Evolutionary conservation across 305 asterid genomes (phyloP), one percentile per base, ranked within the genome.

Genomic region (Fraxinus xanthoxyloides): DNA sequence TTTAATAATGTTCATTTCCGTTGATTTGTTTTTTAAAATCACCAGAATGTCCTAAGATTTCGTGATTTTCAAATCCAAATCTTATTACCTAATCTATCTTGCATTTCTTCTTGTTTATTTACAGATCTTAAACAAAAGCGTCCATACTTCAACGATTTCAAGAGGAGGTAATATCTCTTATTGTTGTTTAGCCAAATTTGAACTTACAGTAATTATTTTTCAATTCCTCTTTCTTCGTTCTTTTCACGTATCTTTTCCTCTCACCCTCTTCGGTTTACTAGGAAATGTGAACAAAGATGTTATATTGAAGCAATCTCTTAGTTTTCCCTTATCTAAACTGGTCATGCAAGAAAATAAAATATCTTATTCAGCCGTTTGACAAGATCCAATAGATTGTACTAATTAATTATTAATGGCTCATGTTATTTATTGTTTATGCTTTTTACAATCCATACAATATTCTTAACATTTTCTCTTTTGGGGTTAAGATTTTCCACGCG

Each of bases 121-220:
- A 88, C 97, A 1, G 99, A 94, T 86, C 90, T 93, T 79, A 98
- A 96, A 86, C 98, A 96, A 85, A 94, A 90, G 88, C 95, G 98
- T 40, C 98, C 85, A 96, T 96, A 97, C 97, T 94, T 82, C 97
- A 96, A 88, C 90, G 99, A 77, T 96, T 96, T 88, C 99, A 96
- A 80, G 98, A 94, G 82, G 99, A 94, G 99, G 99, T 96, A 83
- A 65, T 31, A 30, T 12, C 43, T 81, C 32, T 35, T 78, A 76
- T 43, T 43, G 78, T 85, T 76, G 76, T 79, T 78, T 54, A 69
- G 67, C 86, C 6, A 76, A 65, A 65, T 24, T 65, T 77, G 72
- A 63, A 38, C 21, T 65, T 15, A 26, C 63, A 19, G 7, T 72
- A 30, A 67, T 34, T 74, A 56, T 79, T 70, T 24, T 69, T 73